phyloP scores from a whole-genome alignment of 1,284 basidiomycete genomes.

The Inonotus hispidus region DNA sequence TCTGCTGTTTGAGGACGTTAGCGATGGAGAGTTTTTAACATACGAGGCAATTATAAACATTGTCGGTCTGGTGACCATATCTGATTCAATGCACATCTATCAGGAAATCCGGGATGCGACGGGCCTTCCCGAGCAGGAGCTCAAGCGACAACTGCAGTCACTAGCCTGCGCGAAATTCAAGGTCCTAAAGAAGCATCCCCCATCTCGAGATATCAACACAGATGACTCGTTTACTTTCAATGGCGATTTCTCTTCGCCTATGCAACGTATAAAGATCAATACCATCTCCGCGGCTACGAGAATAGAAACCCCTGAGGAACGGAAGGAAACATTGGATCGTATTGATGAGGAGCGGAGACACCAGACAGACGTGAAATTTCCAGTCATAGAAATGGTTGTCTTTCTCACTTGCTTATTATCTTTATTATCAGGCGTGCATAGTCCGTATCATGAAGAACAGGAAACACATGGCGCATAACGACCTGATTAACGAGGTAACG shows the following conservation, averaged over 20 bases:
- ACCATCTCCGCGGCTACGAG: constrained; percentile 68
- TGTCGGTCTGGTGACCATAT: too few relatives aligned
- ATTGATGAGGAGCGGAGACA: constrained; percentile 92
- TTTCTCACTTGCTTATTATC: neutral
- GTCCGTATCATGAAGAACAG: constrained; percentile 98
- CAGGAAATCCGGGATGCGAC: constrained; percentile 56
- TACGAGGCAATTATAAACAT: constrained; percentile 49
- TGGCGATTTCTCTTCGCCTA: constrained; percentile 66
- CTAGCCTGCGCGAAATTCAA: constrained; percentile 97
- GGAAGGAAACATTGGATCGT: constrained; percentile 85
- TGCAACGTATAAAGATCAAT: constrained; percentile 93
- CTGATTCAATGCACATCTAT: neutral
- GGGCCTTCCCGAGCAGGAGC: constrained; percentile 69
- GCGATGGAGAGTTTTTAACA: constrained; percentile 63
- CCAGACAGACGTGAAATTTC: constrained; percentile 75
- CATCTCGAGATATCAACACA: constrained; percentile 73
- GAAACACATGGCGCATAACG: constrained; percentile 85
- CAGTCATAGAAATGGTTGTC: constrained; percentile 4
- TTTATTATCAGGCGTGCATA: constrained; percentile 74
- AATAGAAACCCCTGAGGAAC: constrained; percentile 84
- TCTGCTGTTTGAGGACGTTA: constrained; percentile 77
- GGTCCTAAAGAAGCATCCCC: constrained; percentile 87
- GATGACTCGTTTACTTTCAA: constrained; percentile 92
- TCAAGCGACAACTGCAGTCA: constrained; percentile 91
- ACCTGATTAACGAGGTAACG: constrained; percentile 89